Percentiles rank a stretch among this genome's conserved stretches.
phyloP scores from a whole-genome alignment of 2,329 filamentous ascomycete genomes.

The Rhynchosporium graminicola region DNA sequence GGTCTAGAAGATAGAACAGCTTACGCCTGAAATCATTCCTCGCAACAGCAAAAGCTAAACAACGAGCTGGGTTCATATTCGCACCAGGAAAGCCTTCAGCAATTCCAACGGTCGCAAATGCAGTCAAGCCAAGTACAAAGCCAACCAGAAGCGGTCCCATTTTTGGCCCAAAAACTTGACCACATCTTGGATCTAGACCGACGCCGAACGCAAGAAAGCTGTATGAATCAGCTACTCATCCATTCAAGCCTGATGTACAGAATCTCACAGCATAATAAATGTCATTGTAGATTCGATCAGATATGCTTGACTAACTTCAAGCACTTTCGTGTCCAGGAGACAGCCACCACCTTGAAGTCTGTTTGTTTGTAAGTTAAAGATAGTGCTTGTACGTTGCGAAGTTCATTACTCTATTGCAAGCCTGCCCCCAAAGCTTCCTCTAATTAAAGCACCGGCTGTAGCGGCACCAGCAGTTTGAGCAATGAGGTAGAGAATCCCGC shows the following conservation, averaged over 20 bases:
- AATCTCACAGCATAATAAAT: slow-evolving; percentile 46
- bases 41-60: slow-evolving; percentile 48
- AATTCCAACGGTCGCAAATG: slow-evolving; percentile 44
- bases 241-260: neutral
- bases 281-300: slow-evolving; percentile 51
- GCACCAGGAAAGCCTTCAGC: slow-evolving; percentile 44
- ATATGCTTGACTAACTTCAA: slow-evolving; percentile 46
- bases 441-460: slow-evolving; percentile 45
- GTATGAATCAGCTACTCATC: neutral
- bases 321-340: slow-evolving; percentile 34
- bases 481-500: slow-evolving; percentile 50
- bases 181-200: slow-evolving; percentile 54
- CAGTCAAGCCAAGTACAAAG: slow-evolving; percentile 42
- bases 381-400: slow-evolving; percentile 28
- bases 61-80: slow-evolving; percentile 45
- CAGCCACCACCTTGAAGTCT: slow-evolving; percentile 41
- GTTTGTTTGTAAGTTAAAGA: slow-evolving; percentile 10
- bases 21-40: slow-evolving; percentile 32
- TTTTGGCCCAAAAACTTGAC: slow-evolving; percentile 50
- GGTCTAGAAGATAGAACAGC: neutral
- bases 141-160: slow-evolving; percentile 53
- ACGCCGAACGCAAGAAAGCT: slow-evolving; percentile 54
- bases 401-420: slow-evolving; percentile 37
- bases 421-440: slow-evolving; percentile 41
- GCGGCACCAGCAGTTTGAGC: slow-evolving; percentile 50